Base-by-base conservation (phyloP, 2,329 filamentous ascomycete genomes). In the Leptosphaerulina australis region DNA sequence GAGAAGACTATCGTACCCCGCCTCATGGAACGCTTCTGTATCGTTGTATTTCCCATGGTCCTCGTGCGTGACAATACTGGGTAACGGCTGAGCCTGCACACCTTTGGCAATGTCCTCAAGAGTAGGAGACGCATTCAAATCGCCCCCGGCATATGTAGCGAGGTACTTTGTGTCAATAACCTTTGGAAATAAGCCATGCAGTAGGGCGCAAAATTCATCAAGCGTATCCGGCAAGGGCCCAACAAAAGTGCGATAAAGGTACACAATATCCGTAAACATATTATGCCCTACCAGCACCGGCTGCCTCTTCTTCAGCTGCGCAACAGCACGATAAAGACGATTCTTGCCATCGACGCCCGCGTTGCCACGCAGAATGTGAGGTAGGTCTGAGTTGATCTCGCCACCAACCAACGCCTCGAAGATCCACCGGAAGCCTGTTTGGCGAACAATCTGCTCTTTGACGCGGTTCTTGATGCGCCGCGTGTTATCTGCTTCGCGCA, bases 111-210 rank as follows among this genome's bases (percentile, higher is more conserved):
- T 76, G 20, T 81, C 74, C 59, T 80, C 73, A 0, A 83, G 67
- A 2, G 76, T 76, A 1, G 74, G 75, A 9, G 74, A 74, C 1
- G 79, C 77, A 46, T 79, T 82, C 48, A 81, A 67, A 67, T 81
- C 69, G 55, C 76, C 79, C 52, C 77, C 81, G 33, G 81, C 77
- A 58, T 82, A 76, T 1, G 83, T 85, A 4, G 81, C 82, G 60
- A 87, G 75, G 58, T 84, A 86, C 60, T 87, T 87, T 0, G 84
- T 86, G 56, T 87, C 84, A 14, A 86, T 73, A 12, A 87, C 73
- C 4, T 77, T 60, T 0, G 84, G 84, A 57, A 85, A 86, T 3
- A 82, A 60, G 9, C 74, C 59, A 55, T 84, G 78, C 2, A 86
- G 75, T 2, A 71, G 64, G 5, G 67, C 51, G 29, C 77, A 72